Percentiles rank a stretch among this genome's conserved stretches.
Conservation (phyloP, 176 grass and related monocot species). For the Carex myosuroides region DNA sequence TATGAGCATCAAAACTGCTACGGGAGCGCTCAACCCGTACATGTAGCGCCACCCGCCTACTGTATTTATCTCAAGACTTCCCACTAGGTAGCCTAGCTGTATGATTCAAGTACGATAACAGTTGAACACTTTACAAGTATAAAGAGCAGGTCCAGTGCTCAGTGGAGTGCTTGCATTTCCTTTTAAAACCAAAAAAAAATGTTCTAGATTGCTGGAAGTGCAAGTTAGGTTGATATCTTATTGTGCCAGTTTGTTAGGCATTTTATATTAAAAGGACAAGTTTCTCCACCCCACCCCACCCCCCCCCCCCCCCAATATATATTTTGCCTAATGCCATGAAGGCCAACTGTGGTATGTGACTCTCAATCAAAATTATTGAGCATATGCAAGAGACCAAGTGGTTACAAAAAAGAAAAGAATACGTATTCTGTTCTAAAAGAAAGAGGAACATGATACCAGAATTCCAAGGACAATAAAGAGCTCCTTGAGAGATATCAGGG, state of each 20-base stretch:
- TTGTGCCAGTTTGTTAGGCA: background rate
- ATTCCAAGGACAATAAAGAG: conserved; percentile 96
- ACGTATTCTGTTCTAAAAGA: background rate
- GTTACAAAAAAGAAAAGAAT: background rate
- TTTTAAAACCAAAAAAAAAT: background rate
- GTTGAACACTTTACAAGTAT: background rate
- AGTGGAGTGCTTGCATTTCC: background rate
- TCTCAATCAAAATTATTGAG: background rate
- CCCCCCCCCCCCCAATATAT: too few species aligned
- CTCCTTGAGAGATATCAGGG: conserved; percentile 95
- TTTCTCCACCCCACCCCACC: too few species aligned
- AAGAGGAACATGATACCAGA: conserved; percentile 40
- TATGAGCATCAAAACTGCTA: conserved; percentile 71
- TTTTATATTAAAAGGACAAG: background rate
- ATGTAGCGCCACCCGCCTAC: conserved; percentile 94
- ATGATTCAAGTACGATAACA: conserved; percentile 25
- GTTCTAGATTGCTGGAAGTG: background rate
- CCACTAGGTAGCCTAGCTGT: conserved; percentile 77
- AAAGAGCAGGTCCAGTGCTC: background rate
- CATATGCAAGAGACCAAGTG: background rate
- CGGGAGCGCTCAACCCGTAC: conserved; percentile 71
- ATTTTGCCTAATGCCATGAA: background rate
- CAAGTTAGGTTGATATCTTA: background rate
- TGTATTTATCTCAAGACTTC: conserved; percentile 61
- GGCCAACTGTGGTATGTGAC: background rate